Evolutionary conservation across 1,284 basidiomycete species (phyloP).

Genomic region (Microbotryum violaceum): DNA sequence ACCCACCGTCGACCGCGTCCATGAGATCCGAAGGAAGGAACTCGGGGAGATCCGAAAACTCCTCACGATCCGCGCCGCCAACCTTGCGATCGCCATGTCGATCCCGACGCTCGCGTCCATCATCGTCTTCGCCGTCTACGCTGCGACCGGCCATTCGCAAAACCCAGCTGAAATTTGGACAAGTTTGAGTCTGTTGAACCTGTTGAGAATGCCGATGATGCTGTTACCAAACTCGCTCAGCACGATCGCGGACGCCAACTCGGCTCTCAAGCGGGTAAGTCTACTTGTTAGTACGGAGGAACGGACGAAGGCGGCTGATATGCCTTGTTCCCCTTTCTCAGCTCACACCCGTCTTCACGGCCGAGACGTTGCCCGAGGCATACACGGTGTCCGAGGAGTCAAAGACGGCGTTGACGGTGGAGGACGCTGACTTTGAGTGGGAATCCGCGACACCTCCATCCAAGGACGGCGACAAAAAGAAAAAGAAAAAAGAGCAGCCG

Average conservation of each 20-base stretch:
- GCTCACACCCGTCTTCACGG: constrained; percentile 45
- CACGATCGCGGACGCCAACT: constrained; percentile 53
- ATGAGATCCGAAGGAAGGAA: constrained; percentile 63
- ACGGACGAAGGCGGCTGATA: no score
- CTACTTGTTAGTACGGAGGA: no score
- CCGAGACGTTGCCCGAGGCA: constrained; percentile 49
- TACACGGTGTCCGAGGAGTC: constrained; percentile 47
- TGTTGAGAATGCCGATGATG: constrained; percentile 44
- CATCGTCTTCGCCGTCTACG: constrained; percentile 30
- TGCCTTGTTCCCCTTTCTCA: no score
- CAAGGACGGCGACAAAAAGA: constrained; percentile 31
- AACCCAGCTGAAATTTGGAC: constrained; percentile 45
- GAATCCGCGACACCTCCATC: constrained; percentile 42
- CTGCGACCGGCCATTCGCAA: constrained; percentile 49
- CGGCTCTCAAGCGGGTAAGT: constrained; percentile 9
- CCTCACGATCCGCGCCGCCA: constrained; percentile 55
- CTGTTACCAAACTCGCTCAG: constrained; percentile 60
- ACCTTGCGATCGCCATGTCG: constrained; percentile 40
- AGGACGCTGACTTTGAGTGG: constrained; percentile 59
- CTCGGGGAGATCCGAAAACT: constrained; percentile 57
- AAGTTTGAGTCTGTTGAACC: constrained; percentile 9
- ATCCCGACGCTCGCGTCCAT: constrained; percentile 28
- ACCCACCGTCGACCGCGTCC: constrained; percentile 59
- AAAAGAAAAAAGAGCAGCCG: constrained; percentile 40
- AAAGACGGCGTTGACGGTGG: constrained; percentile 50